Base-by-base conservation (phyloP, 2,329 filamentous ascomycete species). In the Aspergillus thermomutatus region DNA sequence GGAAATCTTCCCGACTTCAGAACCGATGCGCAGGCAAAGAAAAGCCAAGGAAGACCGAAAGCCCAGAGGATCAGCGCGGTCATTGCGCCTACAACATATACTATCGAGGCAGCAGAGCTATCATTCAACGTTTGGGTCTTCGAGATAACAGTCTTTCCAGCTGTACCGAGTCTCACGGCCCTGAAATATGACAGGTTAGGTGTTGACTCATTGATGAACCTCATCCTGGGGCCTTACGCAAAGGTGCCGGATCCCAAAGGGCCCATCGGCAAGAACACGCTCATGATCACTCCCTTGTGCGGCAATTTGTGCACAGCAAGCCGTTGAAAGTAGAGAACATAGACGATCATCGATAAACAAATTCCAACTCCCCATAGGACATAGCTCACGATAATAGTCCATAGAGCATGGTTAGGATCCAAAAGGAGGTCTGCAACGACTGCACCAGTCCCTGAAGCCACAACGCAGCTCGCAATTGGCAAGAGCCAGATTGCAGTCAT, bases 311-410 rank as follows among this genome's bases (percentile, higher is more conserved):
- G 82, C 3, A 89, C 68, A 6, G 82, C 83, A 17, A 90, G 77
- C 8, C 87, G 83, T 56, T 87, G 82, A 62, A 88, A 87, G 73
- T 89, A 90, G 49, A 89, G 80, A 4, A 82, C 83, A n/a, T 89
- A 76, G 17, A 88, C 80, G 52, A 82, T 81, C 69, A 86, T 79
- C 1, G 86, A 82, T 49, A 89, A 71, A 0, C 81, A 80, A 1
- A 80, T 75, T 7, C 85, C 83, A 50, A 86, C 82, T 0, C 87
- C 87, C 85, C 85, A 89, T 60, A 90, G 80, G n/a, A 88, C 75
- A 67, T 89, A 90, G 17, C 81, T 85, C 10, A 77, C 77, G 17
- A 89, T 72, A 26, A 89, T 67, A 0, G 87, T 90, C 40, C 79
- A 80, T 19, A 87, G 72, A 4, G 83, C 84, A 59, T 84, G 77